Evolutionary conservation across 2,329 filamentous ascomycete species (phyloP).

Genomic region (Venturia oleaginea): DNA sequence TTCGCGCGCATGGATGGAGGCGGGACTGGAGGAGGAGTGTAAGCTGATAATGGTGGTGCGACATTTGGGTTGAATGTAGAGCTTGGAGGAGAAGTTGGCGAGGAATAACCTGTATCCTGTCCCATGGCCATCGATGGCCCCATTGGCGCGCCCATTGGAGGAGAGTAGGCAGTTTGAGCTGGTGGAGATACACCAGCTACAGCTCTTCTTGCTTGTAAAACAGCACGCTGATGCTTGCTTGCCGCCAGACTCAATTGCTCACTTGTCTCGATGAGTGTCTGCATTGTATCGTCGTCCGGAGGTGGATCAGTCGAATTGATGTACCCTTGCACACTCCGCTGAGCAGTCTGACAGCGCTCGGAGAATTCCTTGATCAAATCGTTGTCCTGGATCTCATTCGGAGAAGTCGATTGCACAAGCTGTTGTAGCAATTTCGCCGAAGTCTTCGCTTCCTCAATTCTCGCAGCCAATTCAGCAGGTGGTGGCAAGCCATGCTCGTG

Average conservation of each 20-base stretch:
- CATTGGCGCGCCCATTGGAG: not conserved
- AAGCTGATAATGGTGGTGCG: not conserved
- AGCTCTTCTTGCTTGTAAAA: conserved; percentile 49
- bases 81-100: not conserved
- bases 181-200: conserved; percentile 20
- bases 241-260: conserved; percentile 78
- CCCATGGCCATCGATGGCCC: not conserved
- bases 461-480: conserved; percentile 66
- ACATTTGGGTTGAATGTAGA: conserved; percentile 4
- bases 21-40: conserved; percentile 14
- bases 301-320: conserved; percentile 69
- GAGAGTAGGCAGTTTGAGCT: not conserved
- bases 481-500: conserved; percentile 42
- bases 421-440: conserved; percentile 89
- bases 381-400: conserved; percentile 64
- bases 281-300: conserved; percentile 89
- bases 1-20: conserved; percentile 13
- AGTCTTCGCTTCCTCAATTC: conserved; percentile 82
- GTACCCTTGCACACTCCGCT: conserved; percentile 74
- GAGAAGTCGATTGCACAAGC: conserved; percentile 76
- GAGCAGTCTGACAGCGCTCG: conserved; percentile 73
- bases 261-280: conserved; percentile 87
- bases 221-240: conserved; percentile 74
- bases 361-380: conserved; percentile 92
- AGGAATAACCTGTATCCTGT: conserved; percentile 4